Evolutionary conservation across 352 stramenopile species (phyloP).

Genomic region (Globisporangium iwayamae): DNA sequence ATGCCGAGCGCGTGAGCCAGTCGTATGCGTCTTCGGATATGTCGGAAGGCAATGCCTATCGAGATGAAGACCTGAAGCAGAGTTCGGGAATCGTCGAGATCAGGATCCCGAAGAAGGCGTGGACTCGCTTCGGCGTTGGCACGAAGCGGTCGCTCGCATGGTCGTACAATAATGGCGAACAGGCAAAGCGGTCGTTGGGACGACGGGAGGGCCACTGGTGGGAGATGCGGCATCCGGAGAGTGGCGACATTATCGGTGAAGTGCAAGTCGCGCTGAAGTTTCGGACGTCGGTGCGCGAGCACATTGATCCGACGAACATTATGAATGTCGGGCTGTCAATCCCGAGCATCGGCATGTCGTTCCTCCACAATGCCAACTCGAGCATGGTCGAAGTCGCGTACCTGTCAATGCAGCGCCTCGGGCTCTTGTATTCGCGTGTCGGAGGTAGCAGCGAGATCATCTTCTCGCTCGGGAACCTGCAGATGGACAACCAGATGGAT

Average conservation of each 20-base stretch:
- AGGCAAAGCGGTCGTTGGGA: constrained; percentile 65
- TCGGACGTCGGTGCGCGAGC: constrained; percentile 52
- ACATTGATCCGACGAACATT: constrained; percentile 50
- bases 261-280: constrained; percentile 85
- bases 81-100: constrained; percentile 69
- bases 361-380: constrained; percentile 82
- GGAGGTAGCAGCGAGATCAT: constrained; percentile 79
- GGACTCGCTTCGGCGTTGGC: constrained; percentile 62
- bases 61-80: constrained; percentile 26
- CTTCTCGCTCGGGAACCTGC: constrained; percentile 79
- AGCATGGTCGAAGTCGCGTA: constrained; percentile 87
- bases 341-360: constrained; percentile 78
- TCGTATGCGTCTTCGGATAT: constrained; percentile 66
- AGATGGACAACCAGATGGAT: constrained; percentile 91
- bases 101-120: constrained; percentile 81
- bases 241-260: constrained; percentile 68
- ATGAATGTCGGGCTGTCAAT: constrained; percentile 79
- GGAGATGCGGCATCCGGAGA: constrained; percentile 76
- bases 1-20: constrained; percentile 58
- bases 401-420: constrained; percentile 74
- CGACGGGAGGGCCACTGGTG: constrained; percentile 81
- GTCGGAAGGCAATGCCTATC: constrained; percentile 37
- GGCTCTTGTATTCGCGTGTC: constrained; percentile 71
- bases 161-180: constrained; percentile 74
- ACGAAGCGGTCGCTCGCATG: constrained; percentile 69